These are phyloP conservation scores for Umbelopsis sp. DNA, from an alignment of 192 early-diverging fungal genomes.

Conservation along the genomic window DNA sequence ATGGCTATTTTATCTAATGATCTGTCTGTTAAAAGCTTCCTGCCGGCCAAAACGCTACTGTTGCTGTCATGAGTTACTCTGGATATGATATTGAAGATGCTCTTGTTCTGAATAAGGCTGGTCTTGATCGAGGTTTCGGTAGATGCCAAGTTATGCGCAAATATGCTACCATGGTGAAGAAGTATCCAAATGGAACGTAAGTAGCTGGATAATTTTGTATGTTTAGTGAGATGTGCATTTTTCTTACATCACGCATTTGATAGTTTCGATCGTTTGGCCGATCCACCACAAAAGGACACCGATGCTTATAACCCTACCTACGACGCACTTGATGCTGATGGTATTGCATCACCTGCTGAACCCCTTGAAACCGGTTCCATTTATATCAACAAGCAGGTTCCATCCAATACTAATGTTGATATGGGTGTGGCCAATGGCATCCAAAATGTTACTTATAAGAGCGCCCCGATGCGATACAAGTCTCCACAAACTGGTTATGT, in stretches of 20 bases:
- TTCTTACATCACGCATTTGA: background rate
- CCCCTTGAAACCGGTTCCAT: constrained; percentile 69
- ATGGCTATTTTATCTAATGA: background rate
- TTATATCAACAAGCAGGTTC: constrained; percentile 88
- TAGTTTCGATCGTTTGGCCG: constrained; percentile 73
- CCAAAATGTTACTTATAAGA: constrained; percentile 64
- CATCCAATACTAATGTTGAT: constrained; percentile 70
- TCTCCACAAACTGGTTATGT: constrained; percentile 88
- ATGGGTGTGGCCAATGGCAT: constrained; percentile 54
- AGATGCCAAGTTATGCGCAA: constrained; percentile 95
- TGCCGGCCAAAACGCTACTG: constrained; percentile 87
- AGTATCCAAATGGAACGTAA: constrained; percentile 85
- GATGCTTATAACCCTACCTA: constrained; percentile 54
- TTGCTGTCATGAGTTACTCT: constrained; percentile 96
- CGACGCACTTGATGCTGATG: constrained; percentile 82
- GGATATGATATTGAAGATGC: constrained; percentile 99
- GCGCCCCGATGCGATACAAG: constrained; percentile 83
- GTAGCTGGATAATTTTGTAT: background rate
- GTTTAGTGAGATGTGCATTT: background rate
- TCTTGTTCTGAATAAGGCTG: constrained; percentile 85
- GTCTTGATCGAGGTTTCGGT: constrained; percentile 92
- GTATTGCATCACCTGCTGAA: constrained; percentile 87
- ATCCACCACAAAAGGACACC: constrained; percentile 49
- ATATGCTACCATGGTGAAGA: constrained; percentile 80
- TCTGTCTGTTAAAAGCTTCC: constrained; percentile 50